Evolutionary conservation across 2,329 filamentous ascomycete genomes (phyloP), one percentile per base, ranked within the genome.

Genomic region (Colletotrichum kahawae): DNA sequence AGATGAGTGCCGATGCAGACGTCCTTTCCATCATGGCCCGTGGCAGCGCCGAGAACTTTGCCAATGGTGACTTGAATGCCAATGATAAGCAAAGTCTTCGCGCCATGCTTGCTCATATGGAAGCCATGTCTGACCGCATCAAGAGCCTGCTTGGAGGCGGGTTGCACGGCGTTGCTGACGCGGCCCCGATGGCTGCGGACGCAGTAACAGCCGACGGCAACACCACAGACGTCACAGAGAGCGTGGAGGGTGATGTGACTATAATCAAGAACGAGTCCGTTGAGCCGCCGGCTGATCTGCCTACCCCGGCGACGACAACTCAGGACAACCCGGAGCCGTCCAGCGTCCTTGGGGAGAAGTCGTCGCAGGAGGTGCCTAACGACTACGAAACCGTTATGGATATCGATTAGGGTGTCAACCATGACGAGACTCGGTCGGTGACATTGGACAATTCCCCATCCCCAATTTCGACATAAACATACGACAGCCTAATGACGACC

Each of bases 1-100:
- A 90, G 88, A 81, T 86, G 33, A 79, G 86, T 70, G 88, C 88
- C 27, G 86, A 87, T 68, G 83, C 86, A 3, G 80, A 79, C 33
- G 79, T 88, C n/a, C 77, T 91, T 29, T 81, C 86, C 10, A 78
- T 90, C 68, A 89, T 91, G 80, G 86, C 88, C n/a, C 86, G 84
- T 56, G 85, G 84, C 65, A 87, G 87, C 78, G 82, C 87, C 2
- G 79, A 84, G 54, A 87, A 86, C 68, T 81, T 91, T 34, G 82
- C 83, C 16, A 76, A 77, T 29, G 82, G 84, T 24, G 79, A 82
- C n/a, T 81, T 91, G 24, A 82, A 81, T 18, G 79, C 82, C 4
- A 80, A 82, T 29, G 89, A 91, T 77, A 84, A 83, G 73, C 79
- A 83, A 43, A 84, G 87, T 66, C 85, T 92, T 21, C 84, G 87